These are phyloP conservation scores for Teratosphaeria gauchensis DNA, from an alignment of 2,329 filamentous ascomycete genomes.

Conservation along the genomic window DNA sequence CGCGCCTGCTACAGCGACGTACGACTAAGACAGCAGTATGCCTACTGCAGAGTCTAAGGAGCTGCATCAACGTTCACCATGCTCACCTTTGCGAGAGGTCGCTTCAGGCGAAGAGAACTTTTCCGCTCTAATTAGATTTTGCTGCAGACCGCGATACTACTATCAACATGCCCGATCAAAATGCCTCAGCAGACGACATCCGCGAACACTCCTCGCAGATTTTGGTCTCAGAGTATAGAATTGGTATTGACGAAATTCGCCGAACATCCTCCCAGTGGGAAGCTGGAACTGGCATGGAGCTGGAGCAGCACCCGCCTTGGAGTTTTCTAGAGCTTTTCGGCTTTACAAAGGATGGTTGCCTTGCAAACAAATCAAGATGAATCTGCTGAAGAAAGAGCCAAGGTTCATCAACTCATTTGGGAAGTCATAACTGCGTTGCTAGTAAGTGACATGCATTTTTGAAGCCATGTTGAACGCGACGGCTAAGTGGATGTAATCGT, in stretches of 20 bases:
- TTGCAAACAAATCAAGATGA: not conserved
- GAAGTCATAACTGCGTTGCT: not conserved
- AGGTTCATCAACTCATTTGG: not conserved
- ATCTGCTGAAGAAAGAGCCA: not conserved
- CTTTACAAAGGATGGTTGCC: not conserved
- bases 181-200: not conserved
- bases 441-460: not conserved
- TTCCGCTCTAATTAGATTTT: not conserved
- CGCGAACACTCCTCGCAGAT: not conserved
- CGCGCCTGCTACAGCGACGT: too few relatives aligned
- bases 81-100: not conserved
- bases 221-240: not conserved
- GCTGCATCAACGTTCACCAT: too few relatives aligned
- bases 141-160: not conserved
- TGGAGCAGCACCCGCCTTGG: not conserved
- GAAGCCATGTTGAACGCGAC: too few relatives aligned
- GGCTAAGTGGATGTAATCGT: not conserved
- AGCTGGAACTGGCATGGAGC: not conserved
- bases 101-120: not conserved
- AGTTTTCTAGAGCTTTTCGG: not conserved
- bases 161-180: not conserved
- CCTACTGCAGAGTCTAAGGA: too few relatives aligned
- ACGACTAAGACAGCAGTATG: too few relatives aligned
- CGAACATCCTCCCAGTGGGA: not conserved
- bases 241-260: not conserved